phyloP scores from a whole-genome alignment of 805 yeast species.

The Myxozyma monticola region DNA sequence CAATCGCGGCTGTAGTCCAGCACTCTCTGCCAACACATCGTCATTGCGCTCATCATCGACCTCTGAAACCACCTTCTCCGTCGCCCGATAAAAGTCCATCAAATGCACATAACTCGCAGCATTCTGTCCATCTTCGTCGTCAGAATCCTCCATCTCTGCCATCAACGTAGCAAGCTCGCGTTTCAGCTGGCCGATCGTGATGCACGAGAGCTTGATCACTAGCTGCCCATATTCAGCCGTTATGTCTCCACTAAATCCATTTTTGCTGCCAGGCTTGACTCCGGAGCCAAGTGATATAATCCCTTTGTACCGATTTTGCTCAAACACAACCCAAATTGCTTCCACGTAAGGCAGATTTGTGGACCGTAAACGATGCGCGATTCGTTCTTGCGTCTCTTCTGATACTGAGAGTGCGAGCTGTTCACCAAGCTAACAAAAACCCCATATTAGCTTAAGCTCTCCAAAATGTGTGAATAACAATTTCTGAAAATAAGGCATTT shows the following conservation, averaged over 20 bases:
- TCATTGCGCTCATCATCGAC: neutral
- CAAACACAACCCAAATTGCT: constrained; percentile 16
- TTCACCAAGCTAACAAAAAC: neutral
- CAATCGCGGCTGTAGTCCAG: neutral
- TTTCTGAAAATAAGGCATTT: neutral
- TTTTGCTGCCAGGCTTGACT: constrained; percentile 3
- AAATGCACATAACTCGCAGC: constrained; percentile 1
- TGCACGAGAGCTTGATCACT: constrained; percentile 7
- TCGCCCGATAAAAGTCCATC: constrained; percentile 1
- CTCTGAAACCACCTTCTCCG: constrained; percentile 1
- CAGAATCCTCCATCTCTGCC: constrained; percentile 9
- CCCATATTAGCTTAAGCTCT: neutral
- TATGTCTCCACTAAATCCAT: constrained; percentile 7
- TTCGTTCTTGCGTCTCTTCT: neutral
- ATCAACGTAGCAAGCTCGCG: constrained; percentile 6
- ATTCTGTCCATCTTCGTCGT: neutral
- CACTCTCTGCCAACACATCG: neutral
- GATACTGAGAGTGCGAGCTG: neutral
- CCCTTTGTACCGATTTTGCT: neutral
- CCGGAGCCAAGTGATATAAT: constrained; percentile 12
- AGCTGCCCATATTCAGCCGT: constrained; percentile 9
- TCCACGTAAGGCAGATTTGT: constrained; percentile 20
- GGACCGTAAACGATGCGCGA: constrained; percentile 12
- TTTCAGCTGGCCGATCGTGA: constrained; percentile 2
- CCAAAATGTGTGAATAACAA: neutral